Evolutionary conservation across 768 basidiomycete genomes (phyloP), one percentile per base, ranked within the genome.

Genomic region (Russula griseocarnosa): DNA sequence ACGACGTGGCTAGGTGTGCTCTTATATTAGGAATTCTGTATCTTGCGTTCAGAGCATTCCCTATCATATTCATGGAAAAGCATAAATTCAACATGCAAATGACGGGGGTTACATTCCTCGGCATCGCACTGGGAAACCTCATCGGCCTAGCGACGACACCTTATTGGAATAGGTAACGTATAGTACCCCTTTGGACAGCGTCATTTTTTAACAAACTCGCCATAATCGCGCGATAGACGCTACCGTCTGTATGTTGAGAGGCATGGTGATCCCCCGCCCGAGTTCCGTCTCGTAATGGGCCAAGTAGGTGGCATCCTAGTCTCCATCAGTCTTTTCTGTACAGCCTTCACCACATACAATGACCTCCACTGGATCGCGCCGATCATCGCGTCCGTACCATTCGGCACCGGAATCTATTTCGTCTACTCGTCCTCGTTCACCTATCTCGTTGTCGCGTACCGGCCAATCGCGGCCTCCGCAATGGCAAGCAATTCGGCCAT

Each of bases 361-460:
- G 69, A 70, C 8, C 78, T 83, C 0, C 80, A 79, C 61, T 81
- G 80, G 80, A 78, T 78, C 61, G 76, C 74, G 8, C 80, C 80
- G 16, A 76, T 82, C 66, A 69, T 82, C 60, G 76, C 73, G 4
- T 77, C 79, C 0, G 63, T 75, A 3, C 81, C 77, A 3, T 81
- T 85, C 64, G 83, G 83, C 26, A 75, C 81, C 1, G 88, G 86
- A 5, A 74, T 81, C 51, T 75, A 79, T 69, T 88, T 83, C 66
- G 83, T 85, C 46, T 92, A 87, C 75, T 84, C 85, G 1, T 82
- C 82, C 10, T 83, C 83, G 3, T 89, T 88, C 74, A 86, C 79
- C 71, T 83, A 79, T 69, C 75, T 83, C 53, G 82, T 83, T 26
- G 76, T 78, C n/a, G 78, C 81, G 11, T 82, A 81, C 67, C 77